A percentile compares a stretch with the other conserved stretches of the same genome.
These are phyloP conservation scores for Amylostereum areolatum DNA, from an alignment of 1,284 basidiomycete species.

Conservation along the genomic window DNA sequence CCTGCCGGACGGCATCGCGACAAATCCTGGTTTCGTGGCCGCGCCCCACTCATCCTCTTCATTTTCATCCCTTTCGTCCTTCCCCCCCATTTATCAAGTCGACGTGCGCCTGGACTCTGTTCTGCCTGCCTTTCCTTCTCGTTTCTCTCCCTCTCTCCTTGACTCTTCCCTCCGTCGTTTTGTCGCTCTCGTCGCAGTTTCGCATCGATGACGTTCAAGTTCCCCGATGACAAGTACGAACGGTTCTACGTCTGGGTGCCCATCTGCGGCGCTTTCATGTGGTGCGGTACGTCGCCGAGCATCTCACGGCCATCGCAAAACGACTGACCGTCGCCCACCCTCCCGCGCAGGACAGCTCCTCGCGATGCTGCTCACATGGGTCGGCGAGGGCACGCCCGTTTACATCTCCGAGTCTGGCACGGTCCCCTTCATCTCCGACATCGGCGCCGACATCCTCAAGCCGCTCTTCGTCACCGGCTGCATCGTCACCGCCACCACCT, in stretches of 20 bases:
- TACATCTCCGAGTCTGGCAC: constrained; percentile 44
- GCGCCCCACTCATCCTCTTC: no score
- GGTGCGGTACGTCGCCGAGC: constrained; percentile 44
- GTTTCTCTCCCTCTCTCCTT: no score
- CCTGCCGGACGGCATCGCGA: no score
- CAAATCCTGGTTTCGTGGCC: no score
- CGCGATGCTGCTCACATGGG: constrained; percentile 66
- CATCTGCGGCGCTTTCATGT: constrained; percentile 49
- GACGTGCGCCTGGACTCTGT: no score
- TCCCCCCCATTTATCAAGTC: no score
- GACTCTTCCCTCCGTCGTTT: no score
- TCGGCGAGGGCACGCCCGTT: constrained; percentile 39
- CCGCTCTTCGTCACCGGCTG: constrained; percentile 65
- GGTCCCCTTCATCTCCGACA: constrained; percentile 69
- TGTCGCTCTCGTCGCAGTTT: no score
- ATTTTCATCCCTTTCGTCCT: no score
- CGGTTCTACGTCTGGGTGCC: constrained; percentile 64
- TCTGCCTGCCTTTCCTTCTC: no score
- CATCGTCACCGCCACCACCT: constrained; percentile 51
- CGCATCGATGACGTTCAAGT: no score
- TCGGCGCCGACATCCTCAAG: constrained; percentile 64
- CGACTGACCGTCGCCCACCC: not conserved
- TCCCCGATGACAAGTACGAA: constrained; percentile 30
- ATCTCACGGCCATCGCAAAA: not conserved
- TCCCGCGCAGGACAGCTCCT: constrained; percentile 42